Conservation (phyloP, 208 protist genomes). For the Crithidia expoeki region DNA sequence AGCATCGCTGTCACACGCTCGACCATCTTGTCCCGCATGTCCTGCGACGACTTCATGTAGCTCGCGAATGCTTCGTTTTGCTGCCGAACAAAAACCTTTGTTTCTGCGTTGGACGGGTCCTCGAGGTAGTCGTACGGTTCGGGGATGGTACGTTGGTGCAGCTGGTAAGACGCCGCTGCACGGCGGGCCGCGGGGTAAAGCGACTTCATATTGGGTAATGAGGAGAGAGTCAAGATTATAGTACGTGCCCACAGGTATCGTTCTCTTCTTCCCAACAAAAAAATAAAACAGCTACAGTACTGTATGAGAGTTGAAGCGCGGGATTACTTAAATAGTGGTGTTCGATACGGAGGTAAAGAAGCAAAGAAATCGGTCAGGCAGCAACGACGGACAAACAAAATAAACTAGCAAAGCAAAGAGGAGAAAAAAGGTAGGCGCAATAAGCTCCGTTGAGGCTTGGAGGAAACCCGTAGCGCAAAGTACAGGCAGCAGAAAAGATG, state of each 20-base stretch:
- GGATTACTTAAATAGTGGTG: no score
- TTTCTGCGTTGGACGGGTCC: conserved; percentile 84
- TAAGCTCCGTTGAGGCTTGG: no score
- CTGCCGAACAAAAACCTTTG: conserved; percentile 84
- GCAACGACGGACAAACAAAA: no score
- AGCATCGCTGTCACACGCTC: conserved; percentile 54
- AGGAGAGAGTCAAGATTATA: neutral
- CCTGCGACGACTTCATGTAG: conserved; percentile 63
- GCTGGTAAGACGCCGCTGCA: conserved; percentile 54
- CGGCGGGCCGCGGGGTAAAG: conserved; percentile 71
- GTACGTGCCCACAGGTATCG: no score
- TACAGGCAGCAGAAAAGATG: neutral
- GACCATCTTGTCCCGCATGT: conserved; percentile 63
- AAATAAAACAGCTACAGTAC: neutral
- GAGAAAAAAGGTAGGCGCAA: neutral
- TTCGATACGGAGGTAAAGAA: no score
- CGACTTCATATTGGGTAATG: conserved; percentile 28
- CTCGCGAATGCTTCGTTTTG: conserved; percentile 81
- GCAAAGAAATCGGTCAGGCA: no score
- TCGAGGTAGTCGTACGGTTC: conserved; percentile 95
- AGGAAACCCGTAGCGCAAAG: neutral
- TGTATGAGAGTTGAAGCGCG: no score
- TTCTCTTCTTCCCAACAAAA: no score
- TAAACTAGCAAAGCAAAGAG: neutral
- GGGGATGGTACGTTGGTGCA: conserved; percentile 74